Percentiles rank a stretch among this genome's conserved stretches.
Evolutionary conservation across 1,284 basidiomycete genomes (phyloP).

Genomic region (Afroboletus lepidellus): DNA sequence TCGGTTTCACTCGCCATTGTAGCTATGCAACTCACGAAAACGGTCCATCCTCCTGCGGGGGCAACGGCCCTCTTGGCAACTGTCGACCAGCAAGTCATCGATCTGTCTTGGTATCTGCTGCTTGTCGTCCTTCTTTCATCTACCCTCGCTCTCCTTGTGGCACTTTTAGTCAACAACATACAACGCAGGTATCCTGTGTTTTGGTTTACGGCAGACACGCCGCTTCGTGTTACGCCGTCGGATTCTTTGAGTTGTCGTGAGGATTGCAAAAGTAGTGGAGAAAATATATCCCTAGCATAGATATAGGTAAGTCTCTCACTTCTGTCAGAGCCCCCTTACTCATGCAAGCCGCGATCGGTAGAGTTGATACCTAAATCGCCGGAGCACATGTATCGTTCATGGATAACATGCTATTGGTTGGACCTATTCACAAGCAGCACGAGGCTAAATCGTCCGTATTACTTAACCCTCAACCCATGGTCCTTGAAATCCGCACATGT

Average conservation of each 20-base stretch:
- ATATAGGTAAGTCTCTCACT: slow-evolving; percentile 7
- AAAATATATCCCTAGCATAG: not conserved
- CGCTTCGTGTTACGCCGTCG: not conserved
- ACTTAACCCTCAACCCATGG: slow-evolving; percentile 30
- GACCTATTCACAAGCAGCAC: slow-evolving; percentile 11
- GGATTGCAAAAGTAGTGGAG: not conserved
- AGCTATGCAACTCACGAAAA: slow-evolving; percentile 48
- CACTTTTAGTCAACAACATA: slow-evolving; percentile 57
- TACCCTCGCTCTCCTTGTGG: slow-evolving; percentile 49
- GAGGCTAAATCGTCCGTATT: slow-evolving; percentile 12
- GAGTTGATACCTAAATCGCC: not conserved
- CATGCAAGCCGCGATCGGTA: not conserved
- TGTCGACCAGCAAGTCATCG: slow-evolving; percentile 43
- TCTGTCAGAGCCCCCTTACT: not conserved
- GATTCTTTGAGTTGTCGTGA: not conserved
- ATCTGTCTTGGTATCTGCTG: slow-evolving; percentile 61
- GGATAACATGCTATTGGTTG: slow-evolving; percentile 2
- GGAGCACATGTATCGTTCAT: slow-evolving; percentile 1
- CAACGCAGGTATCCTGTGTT: slow-evolving; percentile 57
- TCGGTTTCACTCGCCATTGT: slow-evolving; percentile 51
- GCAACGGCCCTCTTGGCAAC: slow-evolving; percentile 49
- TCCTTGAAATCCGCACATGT: slow-evolving; percentile 9
- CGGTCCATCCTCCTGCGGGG: slow-evolving; percentile 64
- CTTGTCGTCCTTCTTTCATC: slow-evolving; percentile 56
- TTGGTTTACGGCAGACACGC: slow-evolving; percentile 40